phyloP scores from a whole-genome alignment of 495 filamentous ascomycete species.

The Schizothecium vesticola region DNA sequence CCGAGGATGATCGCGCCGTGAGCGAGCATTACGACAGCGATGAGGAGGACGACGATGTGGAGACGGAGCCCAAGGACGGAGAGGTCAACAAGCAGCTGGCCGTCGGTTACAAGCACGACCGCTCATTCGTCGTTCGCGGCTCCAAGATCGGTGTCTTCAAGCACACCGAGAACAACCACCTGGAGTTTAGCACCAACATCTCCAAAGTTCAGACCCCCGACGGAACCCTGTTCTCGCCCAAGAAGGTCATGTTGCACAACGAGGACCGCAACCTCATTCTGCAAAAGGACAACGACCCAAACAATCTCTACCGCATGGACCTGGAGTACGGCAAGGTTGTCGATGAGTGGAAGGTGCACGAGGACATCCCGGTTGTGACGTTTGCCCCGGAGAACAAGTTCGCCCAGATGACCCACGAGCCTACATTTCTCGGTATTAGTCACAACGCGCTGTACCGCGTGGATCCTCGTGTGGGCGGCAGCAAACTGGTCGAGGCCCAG shows the following conservation, averaged over 20 bases:
- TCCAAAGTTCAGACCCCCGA: conserved; percentile 88
- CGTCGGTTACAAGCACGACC: conserved; percentile 97
- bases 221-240: conserved; percentile 85
- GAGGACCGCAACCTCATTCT: conserved; percentile 91
- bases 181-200: conserved; percentile 97
- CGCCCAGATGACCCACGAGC: conserved; percentile 91
- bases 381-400: conserved; percentile 98
- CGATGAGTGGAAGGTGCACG: conserved; percentile 99
- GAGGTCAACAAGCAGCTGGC: conserved; percentile 92
- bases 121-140: conserved; percentile 93
- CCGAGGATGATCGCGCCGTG: conserved; percentile 53
- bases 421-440: conserved; percentile 89
- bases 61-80: conserved; percentile 64
- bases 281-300: conserved; percentile 77
- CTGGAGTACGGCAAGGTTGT: conserved; percentile 98
- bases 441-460: conserved; percentile 89
- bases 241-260: conserved; percentile 96
- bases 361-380: conserved; percentile 85
- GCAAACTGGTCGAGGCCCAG: conserved; percentile 87
- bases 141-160: conserved; percentile 99
- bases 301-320: conserved; percentile 96
- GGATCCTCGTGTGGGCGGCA: conserved; percentile 83
- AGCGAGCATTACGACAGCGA: conserved; percentile 78
- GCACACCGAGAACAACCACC: conserved; percentile 83
- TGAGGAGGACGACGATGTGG: conserved; percentile 83